These are phyloP conservation scores for Fusarium abutilonis DNA, from an alignment of 2,329 filamentous ascomycete genomes.

Conservation along the genomic window DNA sequence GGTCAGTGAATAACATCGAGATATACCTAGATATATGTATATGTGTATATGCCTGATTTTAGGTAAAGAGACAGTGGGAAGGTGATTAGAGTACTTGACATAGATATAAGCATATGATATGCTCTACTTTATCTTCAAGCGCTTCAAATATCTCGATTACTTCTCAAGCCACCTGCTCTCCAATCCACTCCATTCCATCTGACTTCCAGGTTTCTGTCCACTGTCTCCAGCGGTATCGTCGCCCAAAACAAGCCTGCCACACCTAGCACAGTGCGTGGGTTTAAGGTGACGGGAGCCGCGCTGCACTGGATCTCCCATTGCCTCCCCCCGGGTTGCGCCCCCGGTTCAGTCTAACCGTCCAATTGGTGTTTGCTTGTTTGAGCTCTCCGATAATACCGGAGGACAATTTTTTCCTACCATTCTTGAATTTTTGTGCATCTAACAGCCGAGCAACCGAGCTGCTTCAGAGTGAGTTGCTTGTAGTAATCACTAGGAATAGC, in stretches of 20 bases:
- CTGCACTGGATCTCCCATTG: constrained; percentile 38
- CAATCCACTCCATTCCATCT: constrained; percentile 23
- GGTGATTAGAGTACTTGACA: too few species aligned
- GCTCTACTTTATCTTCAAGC: too few species aligned
- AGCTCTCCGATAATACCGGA: constrained; percentile 2
- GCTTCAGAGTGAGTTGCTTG: constrained; percentile 27
- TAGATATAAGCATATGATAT: too few species aligned
- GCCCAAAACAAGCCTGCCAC: constrained; percentile 32
- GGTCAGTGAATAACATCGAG: too few species aligned
- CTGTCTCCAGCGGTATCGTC: constrained; percentile 32
- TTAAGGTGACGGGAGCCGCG: constrained; percentile 20
- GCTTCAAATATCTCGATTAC: too few species aligned
- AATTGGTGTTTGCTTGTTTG: constrained; percentile 34
- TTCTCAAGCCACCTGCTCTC: too few species aligned
- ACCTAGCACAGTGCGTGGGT: constrained; percentile 22
- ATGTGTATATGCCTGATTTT: too few species aligned
- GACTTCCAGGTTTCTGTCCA: constrained; percentile 22
- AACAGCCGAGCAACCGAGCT: constrained; percentile 6
- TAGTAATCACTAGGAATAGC: constrained; percentile 11
- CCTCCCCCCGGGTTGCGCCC: constrained; percentile 36
- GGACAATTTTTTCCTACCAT: constrained; percentile 21
- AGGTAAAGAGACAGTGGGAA: too few species aligned
- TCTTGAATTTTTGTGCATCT: constrained; percentile 12
- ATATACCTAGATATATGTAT: too few species aligned
- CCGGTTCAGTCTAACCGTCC: constrained; percentile 32